Evolutionary conservation across 179 eudicot species (phyloP).

Genomic region (Monotropa hypopitys): DNA sequence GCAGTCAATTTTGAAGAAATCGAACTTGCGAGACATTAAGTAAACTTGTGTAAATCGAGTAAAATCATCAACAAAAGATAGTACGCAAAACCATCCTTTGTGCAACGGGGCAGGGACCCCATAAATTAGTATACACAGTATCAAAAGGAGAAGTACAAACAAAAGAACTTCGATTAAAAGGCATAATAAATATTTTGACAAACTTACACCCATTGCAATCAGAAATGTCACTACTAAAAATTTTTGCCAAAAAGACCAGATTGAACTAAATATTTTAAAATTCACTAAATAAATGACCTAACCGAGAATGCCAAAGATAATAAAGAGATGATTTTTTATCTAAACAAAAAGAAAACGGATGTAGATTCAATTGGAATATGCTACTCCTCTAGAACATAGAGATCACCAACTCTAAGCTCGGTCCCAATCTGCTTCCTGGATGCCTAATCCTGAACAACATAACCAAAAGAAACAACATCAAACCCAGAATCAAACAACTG

Average conservation of each 20-base stretch:
- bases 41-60: background rate
- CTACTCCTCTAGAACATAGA: background rate
- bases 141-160: background rate
- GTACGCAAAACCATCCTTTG: background rate
- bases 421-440: too few species aligned
- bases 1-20: background rate
- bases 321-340: background rate
- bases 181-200: background rate
- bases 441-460: background rate
- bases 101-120: background rate
- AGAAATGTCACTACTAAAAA: background rate
- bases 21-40: background rate
- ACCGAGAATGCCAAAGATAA: too few species aligned
- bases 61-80: background rate
- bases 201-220: background rate
- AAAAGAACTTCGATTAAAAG: background rate
- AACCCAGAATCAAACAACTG: background rate
- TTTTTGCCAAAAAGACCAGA: background rate
- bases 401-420: background rate
- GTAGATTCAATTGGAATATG: background rate
- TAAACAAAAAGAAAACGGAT: background rate
- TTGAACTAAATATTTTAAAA: background rate
- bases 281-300: too few species aligned
- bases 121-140: background rate
- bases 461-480: background rate